phyloP scores from a whole-genome alignment of 2,329 filamentous ascomycete species.

The Stemphylium beticola region DNA sequence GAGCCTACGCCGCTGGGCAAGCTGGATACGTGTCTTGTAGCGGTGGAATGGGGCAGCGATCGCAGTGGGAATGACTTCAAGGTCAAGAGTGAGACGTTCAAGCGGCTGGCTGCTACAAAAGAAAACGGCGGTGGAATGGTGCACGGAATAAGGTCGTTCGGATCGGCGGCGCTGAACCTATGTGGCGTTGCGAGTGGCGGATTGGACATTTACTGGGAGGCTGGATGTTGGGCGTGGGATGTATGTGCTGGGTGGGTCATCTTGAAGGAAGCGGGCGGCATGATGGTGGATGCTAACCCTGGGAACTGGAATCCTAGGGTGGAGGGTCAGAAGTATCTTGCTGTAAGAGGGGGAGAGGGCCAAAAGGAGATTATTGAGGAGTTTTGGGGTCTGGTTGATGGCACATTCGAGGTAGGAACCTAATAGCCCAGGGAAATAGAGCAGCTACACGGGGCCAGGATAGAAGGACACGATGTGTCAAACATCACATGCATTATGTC shows the following conservation, averaged over 20 bases:
- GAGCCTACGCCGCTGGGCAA: conserved; percentile 63
- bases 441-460: background rate
- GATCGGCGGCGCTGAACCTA: conserved; percentile 76
- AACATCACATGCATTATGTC: background rate
- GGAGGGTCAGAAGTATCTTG: conserved; percentile 64
- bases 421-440: conserved; percentile 9
- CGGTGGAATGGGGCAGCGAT: conserved; percentile 75
- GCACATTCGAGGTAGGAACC: conserved; percentile 52
- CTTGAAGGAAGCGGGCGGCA: conserved; percentile 74
- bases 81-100: conserved; percentile 71
- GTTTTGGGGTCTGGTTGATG: conserved; percentile 56
- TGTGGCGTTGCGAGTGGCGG: conserved; percentile 74
- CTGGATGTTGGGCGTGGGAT: conserved; percentile 85
- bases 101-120: conserved; percentile 57
- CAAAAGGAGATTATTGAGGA: conserved; percentile 56
- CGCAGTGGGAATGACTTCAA: conserved; percentile 73
- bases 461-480: background rate
- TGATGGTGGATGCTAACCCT: conserved; percentile 74
- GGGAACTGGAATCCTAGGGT: conserved; percentile 69
- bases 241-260: conserved; percentile 84
- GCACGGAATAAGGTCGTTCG: conserved; percentile 72
- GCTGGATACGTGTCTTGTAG: conserved; percentile 69
- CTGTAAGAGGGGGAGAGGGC: conserved; percentile 54
- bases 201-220: conserved; percentile 81
- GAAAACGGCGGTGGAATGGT: conserved; percentile 76